Evolutionary conservation across 345 rosid genomes (phyloP), one percentile per base, ranked within the genome.

Genomic region (Citrus hindsii): DNA sequence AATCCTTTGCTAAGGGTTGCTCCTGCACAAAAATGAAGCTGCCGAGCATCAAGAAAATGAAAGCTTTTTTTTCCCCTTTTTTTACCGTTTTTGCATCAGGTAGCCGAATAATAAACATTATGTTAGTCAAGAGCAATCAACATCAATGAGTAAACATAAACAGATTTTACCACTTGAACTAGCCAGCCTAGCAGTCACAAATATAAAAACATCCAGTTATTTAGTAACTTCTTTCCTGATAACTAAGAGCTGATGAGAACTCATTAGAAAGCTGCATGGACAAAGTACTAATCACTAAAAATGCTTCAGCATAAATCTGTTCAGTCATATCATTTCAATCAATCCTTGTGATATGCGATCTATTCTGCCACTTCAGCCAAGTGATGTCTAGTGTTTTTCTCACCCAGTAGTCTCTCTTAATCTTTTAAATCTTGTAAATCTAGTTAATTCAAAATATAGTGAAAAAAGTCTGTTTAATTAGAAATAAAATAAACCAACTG

Each of bases 1-100:
- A 92, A 89, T 76, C 99, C 98, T 87, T 93, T 95, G 90, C 97
- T 92, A 74, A 95, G 90, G 1, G 99, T 95, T 46, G 99, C 98
- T 69, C 98, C 99, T 92, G 84, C 25, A 82, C 55, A 67, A 65
- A 63, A 82, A 77, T 32, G 63, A 2, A 37, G 59, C 59, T 14
- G 58, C 30, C 13, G 35, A 61, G 40, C 13, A 59, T 51, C 51
- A 38, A 64, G 27, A n/a, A 10, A 58, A 73, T 46, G 51, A 55
- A 74, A 12, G 51, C 51, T 46, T 46, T 46, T 68, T 16, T 6
- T 7, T 4, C 6, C 7, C 7, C 37, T 35, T 32, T 2, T 74
- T 25, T 28, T 27, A n/a, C 51, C 6, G 4, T 10, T 27, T 18
- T 38, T 28, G 9, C 18, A 46, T 55, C 21, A 66, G 79, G 55